phyloP scores from a whole-genome alignment of 2,329 filamentous ascomycete genomes.

The Talaromyces sp. region DNA sequence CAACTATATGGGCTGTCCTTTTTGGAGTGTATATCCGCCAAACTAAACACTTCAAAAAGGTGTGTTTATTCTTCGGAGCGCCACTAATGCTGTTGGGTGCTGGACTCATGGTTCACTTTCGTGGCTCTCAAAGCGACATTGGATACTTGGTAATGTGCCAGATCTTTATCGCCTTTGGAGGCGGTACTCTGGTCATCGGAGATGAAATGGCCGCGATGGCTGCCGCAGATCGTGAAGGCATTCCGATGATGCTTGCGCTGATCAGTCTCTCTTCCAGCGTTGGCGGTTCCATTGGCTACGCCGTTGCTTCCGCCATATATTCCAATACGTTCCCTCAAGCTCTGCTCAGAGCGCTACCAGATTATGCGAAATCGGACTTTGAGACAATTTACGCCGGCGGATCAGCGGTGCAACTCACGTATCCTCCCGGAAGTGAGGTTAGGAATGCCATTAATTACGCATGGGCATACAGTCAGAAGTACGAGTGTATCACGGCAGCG shows the following conservation, averaged over 20 bases:
- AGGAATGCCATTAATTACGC: slow-evolving; percentile 39
- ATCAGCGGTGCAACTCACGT: slow-evolving; percentile 30
- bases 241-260: slow-evolving; percentile 47
- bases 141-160: slow-evolving; percentile 56
- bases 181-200: slow-evolving; percentile 55
- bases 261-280: slow-evolving; percentile 37
- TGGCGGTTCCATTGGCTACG: slow-evolving; percentile 38
- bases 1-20: slow-evolving; percentile 51
- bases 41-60: slow-evolving; percentile 54
- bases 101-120: slow-evolving; percentile 58
- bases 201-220: slow-evolving; percentile 60
- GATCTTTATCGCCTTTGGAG: slow-evolving; percentile 56
- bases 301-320: slow-evolving; percentile 52
- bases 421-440: slow-evolving; percentile 30
- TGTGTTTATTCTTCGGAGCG: slow-evolving; percentile 52
- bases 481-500: slow-evolving; percentile 37
- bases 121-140: slow-evolving; percentile 48
- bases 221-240: slow-evolving; percentile 54
- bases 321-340: slow-evolving; percentile 54
- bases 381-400: slow-evolving; percentile 29
- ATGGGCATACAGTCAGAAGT: slow-evolving; percentile 40
- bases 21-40: slow-evolving; percentile 52
- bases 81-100: slow-evolving; percentile 54
- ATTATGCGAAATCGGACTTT: slow-evolving; percentile 24
- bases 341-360: slow-evolving; percentile 49